Base-by-base conservation (phyloP, 345 rosid species). In the Acer campestre region DNA sequence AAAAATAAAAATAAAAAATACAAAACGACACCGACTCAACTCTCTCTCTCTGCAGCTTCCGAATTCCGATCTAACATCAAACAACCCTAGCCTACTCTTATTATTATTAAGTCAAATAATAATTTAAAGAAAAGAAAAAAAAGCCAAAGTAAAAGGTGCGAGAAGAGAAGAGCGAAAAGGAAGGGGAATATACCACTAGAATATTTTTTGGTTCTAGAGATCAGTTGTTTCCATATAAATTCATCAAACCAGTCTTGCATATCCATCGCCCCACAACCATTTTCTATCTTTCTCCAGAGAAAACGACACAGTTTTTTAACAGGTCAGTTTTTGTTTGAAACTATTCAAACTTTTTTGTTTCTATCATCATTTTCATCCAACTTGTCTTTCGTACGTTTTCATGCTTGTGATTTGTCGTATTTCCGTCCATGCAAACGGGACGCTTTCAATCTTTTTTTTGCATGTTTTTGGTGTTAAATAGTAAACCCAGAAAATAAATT, bases 111-210 rank as follows among this genome's bases (percentile, higher is more conserved):
- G 38, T 35, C 5, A 35, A 35, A 35, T 4, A 35, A 35, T 4
- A 4, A 35, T 4, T 35, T 3, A 35, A 3, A 31, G 3, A 31
- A 35, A 35, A 4, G 0, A 0, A 35, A 35, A 5, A 35, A 5
- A 4, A 4, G 35, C 4, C 35, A 31, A 3, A 31, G 35, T 31
- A 35, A 4, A 53, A 53, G 11, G n/a, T 46, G 49, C 6, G 56
- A 51, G 56, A 5, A 58, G 22, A 46, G 49, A 10, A 46, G 23
- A 18, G 68, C 59, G 59, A 46, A 73, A 61, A 61, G 6, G 68
- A 0, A 8, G 75, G 76, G 61, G 77, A 74, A 74, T 74, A 74
- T 63, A 46, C 77, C 77, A 40, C 5, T 18, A 6, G 77, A 48
- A 74, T 74, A 74, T 63, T 72, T 46, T 59, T 1, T 7, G 66